Evolutionary conservation across 2,329 filamentous ascomycete species (phyloP).

Genomic region (Calonectria pauciramosa): DNA sequence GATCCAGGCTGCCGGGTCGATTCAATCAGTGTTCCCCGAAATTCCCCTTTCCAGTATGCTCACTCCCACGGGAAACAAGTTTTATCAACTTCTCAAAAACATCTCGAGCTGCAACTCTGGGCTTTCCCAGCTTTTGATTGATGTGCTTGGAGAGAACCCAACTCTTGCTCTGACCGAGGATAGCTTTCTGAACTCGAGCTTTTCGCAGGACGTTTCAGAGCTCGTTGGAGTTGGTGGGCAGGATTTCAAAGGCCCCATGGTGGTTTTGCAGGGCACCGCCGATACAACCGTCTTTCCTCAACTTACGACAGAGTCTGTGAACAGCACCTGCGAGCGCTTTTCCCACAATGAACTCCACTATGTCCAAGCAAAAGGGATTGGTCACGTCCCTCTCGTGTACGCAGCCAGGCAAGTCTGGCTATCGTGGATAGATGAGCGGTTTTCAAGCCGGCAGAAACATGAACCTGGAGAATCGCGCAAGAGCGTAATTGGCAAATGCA

Average conservation of each 20-base stretch:
- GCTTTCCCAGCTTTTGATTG: constrained; percentile 10
- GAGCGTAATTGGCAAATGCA: not conserved
- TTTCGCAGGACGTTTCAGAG: constrained; percentile 39
- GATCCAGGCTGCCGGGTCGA: constrained; percentile 20
- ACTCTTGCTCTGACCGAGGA: constrained; percentile 5
- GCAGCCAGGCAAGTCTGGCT: constrained; percentile 43
- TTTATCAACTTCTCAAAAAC: constrained; percentile 29
- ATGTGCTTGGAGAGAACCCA: constrained; percentile 9
- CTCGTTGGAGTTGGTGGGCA: constrained; percentile 47
- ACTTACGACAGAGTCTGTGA: constrained; percentile 32
- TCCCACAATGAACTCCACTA: constrained; percentile 34
- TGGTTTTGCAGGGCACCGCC: constrained; percentile 52
- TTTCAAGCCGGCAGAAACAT: not conserved
- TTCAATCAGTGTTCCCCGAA: constrained; percentile 31
- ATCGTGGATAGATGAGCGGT: constrained; percentile 41
- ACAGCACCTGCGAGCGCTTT: constrained; percentile 36
- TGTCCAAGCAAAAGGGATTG: constrained; percentile 33
- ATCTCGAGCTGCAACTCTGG: constrained; percentile 33
- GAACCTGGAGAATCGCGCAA: not conserved
- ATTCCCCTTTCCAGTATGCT: constrained; percentile 32
- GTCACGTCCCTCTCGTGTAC: constrained; percentile 34
- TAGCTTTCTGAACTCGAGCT: constrained; percentile 37
- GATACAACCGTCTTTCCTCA: constrained; percentile 37
- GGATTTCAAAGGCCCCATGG: constrained; percentile 51
- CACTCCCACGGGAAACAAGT: constrained; percentile 16